These are phyloP conservation scores for Cyclotella atomus DNA, from an alignment of 108 stramenopile genomes.

Conservation along the genomic window DNA sequence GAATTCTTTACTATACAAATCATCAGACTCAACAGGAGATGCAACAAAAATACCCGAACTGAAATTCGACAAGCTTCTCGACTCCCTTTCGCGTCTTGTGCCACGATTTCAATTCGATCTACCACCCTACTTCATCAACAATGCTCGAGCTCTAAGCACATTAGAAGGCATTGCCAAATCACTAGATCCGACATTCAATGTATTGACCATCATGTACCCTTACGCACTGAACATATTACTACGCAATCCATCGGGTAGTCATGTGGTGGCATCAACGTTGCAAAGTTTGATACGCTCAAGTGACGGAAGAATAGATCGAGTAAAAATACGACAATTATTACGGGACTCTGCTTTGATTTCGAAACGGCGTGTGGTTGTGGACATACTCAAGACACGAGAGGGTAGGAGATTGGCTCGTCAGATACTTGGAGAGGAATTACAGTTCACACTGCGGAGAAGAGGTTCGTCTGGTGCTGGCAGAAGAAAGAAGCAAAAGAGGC, in stretches of 20 bases:
- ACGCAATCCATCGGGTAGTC: slow-evolving; percentile 60
- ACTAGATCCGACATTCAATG: slow-evolving; percentile 76
- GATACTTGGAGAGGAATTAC: slow-evolving; percentile 42
- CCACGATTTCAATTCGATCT: slow-evolving; percentile 76
- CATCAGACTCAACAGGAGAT: not conserved
- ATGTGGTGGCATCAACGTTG: slow-evolving; percentile 64
- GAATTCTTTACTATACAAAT: slow-evolving; percentile 51
- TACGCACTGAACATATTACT: slow-evolving; percentile 63
- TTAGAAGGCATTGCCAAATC: slow-evolving; percentile 77
- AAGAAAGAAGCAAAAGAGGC: slow-evolving; percentile 8
- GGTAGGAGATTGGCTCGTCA: slow-evolving; percentile 50
- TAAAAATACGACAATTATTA: slow-evolving; percentile 52
- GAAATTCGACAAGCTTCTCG: slow-evolving; percentile 78
- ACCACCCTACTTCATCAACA: slow-evolving; percentile 82
- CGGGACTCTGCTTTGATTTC: slow-evolving; percentile 62
- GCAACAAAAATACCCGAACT: slow-evolving; percentile 61
- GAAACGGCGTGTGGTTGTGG: slow-evolving; percentile 56
- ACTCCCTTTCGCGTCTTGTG: slow-evolving; percentile 63
- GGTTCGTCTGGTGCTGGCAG: not conserved
- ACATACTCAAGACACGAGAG: slow-evolving; percentile 54
- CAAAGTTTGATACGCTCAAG: slow-evolving; percentile 54
- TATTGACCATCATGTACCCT: slow-evolving; percentile 70
- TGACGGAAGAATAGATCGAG: slow-evolving; percentile 48
- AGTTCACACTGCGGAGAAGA: not conserved
- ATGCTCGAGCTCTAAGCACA: slow-evolving; percentile 68